Evolutionary conservation across 2,329 filamentous ascomycete species (phyloP), one percentile per base, ranked within the genome.

Genomic region (Fusarium nisikadoi): DNA sequence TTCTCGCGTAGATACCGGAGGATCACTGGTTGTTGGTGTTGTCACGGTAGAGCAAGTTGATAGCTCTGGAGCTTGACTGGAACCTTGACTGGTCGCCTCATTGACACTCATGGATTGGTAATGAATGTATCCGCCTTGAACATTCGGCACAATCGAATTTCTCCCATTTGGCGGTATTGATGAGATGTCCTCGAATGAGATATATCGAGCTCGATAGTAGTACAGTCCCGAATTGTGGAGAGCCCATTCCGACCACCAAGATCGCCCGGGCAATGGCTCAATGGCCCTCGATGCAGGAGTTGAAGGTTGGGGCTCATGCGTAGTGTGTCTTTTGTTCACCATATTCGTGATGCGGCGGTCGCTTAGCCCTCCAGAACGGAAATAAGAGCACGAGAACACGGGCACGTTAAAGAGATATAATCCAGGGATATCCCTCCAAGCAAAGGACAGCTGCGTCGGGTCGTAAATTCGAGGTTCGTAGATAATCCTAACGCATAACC

Each of bases 151-250:
- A 38, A 75, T 62, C 23, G 62, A 73, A 64, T 74, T 77, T 45
- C 71, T 73, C 6, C 71, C 65, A 35, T 67, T 74, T 20, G 56
- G 45, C 19, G 53, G 54, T 36, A 75, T 59, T 38, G 56, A 41
- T 38, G 60, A 46, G 14, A 70, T 66, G 13, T 54, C 71, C 14
- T 74, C 54, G n/a, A 68, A 60, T 31, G 74, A 59, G 49, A 77
- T 65, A n/a, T 69, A 69, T 13, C 75, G 72, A 25, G 62, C 74
- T 60, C 75, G 75, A 16, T 72, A 77, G 33, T 75, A 76, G 56
- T 70, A 70, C 11, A 65, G 42, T 6, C 62, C 52, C 5, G 71
- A 69, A 10, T 35, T 16, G 36, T 75, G 64, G 6, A 71, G 56
- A 33, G 42, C 43, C 75, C 75, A 77, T 58, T 66, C 58, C 2